Evolutionary conservation across 202 grass and related monocot species (phyloP), one percentile per base, ranked within the genome.

Genomic region (Bolboschoenoplectus hybrid): DNA sequence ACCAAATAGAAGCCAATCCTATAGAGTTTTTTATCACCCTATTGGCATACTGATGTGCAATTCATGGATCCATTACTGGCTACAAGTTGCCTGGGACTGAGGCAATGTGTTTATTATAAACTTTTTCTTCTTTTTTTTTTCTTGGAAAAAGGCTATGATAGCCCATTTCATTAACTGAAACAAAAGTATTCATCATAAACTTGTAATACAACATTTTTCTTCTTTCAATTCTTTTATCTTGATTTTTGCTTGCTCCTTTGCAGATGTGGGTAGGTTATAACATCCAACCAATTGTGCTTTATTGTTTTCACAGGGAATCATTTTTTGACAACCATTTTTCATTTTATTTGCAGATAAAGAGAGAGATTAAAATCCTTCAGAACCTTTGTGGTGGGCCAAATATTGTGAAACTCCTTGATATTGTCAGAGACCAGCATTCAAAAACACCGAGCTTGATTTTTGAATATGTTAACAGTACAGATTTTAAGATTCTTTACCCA

Each of bases 301-400:
- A 26, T 41, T 13, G 14, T 43, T 81, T 7, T 72, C 9, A 38
- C 78, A 68, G 3, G 16, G 17, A 60, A 81, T 66, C 83, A 63
- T 17, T 50, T 7, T 40, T 86, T 86, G 56, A 87, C 41, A 66
- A 41, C 75, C 35, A 32, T 57, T 17, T 32, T 41, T 74, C 65
- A 12, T 68, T 50, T 4, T 45, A 67, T 83, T 67, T 93, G 72
- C 89, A 94, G 93, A 95, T 95, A 87, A 95, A 92, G 67, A 87
- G 93, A 82, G 93, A 95, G 82, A 89, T 95, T 62, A 95, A 95
- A 74, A 91, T 95, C 84, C 89, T 95, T 89, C 93, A 95, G 68
- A 95, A 95, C 80, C 93, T 95, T 39, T 92, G 87, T 86, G 93
- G 89, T 0, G 91, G 91, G 51, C 87, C 93, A 57, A 95, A 95